Evolutionary conservation across 345 rosid species (phyloP).

Genomic region (Salix suchowensis): DNA sequence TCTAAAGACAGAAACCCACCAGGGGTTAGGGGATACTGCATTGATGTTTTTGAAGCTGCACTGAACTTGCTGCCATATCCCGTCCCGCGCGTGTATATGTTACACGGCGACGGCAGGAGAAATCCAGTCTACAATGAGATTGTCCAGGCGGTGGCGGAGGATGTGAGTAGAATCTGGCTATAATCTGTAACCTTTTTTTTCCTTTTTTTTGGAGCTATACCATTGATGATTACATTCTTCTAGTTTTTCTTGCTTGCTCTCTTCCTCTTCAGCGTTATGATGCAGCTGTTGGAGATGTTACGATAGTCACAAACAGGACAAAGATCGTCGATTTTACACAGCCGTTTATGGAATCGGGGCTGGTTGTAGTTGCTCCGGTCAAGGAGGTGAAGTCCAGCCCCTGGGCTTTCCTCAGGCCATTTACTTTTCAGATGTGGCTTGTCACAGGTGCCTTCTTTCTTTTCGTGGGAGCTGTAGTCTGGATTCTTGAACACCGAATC

Average conservation of each 20-base stretch:
- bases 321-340: slow-evolving; percentile 30
- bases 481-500: slow-evolving; percentile 94
- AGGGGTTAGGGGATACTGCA: slow-evolving; percentile 78
- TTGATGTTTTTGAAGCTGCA: slow-evolving; percentile 92
- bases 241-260: slow-evolving; percentile 9
- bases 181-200: neutral
- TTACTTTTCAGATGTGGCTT: slow-evolving; percentile 75
- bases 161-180: slow-evolving; percentile 47
- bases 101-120: slow-evolving; percentile 58
- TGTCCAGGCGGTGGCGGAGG: slow-evolving; percentile 48
- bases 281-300: slow-evolving; percentile 33
- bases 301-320: slow-evolving; percentile 29
- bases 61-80: slow-evolving; percentile 77
- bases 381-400: slow-evolving; percentile 66
- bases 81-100: slow-evolving; percentile 58
- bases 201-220: neutral
- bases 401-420: slow-evolving; percentile 96
- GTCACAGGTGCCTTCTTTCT: slow-evolving; percentile 81
- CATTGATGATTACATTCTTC: neutral
- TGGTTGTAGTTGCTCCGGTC: slow-evolving; percentile 76
- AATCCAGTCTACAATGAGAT: slow-evolving; percentile 63
- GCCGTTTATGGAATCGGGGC: slow-evolving; percentile 37
- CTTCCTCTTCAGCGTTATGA: slow-evolving; percentile 28
- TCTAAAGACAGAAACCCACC: slow-evolving; percentile 53
- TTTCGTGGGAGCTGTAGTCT: slow-evolving; percentile 80